phyloP scores from a whole-genome alignment of 345 rosid genomes.

The Adansonia digitata region DNA sequence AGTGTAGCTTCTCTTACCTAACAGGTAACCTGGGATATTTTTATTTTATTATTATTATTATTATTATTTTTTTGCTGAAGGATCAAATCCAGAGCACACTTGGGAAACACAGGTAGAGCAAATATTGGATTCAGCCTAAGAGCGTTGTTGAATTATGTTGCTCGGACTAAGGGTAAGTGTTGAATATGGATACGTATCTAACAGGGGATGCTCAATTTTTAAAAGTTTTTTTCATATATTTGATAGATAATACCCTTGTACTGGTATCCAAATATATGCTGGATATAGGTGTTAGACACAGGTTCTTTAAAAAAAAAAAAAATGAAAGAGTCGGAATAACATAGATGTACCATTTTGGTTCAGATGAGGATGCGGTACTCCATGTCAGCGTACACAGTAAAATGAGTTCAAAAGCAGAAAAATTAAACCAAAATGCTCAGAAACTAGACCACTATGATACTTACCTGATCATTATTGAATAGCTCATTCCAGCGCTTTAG shows the following conservation, averaged over 20 bases:
- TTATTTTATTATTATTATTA: too few relatives aligned
- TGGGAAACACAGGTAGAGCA: background rate
- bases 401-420: background rate
- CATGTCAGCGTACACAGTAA: background rate
- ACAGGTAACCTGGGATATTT: background rate
- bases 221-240: too few relatives aligned
- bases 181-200: too few relatives aligned
- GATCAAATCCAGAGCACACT: background rate
- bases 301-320: too few relatives aligned
- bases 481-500: constrained; percentile 77
- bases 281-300: too few relatives aligned
- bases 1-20: background rate
- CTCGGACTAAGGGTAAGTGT: too few relatives aligned
- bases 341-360: background rate
- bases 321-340: too few relatives aligned
- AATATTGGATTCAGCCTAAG: background rate
- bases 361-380: background rate
- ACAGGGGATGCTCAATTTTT: too few relatives aligned
- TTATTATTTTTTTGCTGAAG: too few relatives aligned
- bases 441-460: constrained; percentile 2
- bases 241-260: too few relatives aligned
- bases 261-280: too few relatives aligned
- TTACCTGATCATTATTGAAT: constrained; percentile 72
- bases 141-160: too few relatives aligned
- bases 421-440: background rate